Evolutionary conservation across 2,329 filamentous ascomycete genomes (phyloP).

Genomic region (Zymoseptoria passerinii): DNA sequence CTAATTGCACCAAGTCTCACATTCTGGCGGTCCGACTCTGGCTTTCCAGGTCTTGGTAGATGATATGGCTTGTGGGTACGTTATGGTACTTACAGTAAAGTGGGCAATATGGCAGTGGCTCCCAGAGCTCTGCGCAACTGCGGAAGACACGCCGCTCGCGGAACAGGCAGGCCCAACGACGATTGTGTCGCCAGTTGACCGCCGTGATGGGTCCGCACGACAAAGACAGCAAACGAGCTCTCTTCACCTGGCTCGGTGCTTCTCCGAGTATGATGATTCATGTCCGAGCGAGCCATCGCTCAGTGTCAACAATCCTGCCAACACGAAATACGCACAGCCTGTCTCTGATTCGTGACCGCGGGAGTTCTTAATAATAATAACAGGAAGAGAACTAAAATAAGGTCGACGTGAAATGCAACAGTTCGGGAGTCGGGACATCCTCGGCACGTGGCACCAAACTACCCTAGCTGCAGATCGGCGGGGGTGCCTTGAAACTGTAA

Average conservation of each 20-base stretch:
- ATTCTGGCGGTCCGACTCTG: neutral
- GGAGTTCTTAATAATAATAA: neutral
- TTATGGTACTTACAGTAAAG: neutral
- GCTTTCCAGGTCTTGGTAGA: neutral
- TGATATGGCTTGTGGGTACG: neutral
- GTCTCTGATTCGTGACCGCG: neutral
- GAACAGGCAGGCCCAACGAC: neutral
- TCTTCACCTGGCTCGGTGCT: neutral
- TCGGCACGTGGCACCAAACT: neutral
- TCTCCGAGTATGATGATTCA: neutral
- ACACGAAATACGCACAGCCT: neutral
- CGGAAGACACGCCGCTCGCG: neutral
- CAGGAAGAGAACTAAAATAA: neutral
- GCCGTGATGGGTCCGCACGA: neutral
- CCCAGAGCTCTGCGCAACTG: neutral
- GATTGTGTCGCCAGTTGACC: neutral
- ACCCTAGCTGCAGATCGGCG: neutral
- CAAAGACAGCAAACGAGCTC: neutral
- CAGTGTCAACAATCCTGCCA: neutral
- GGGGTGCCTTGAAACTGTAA: neutral
- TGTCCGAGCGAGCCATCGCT: neutral
- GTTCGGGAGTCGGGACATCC: neutral
- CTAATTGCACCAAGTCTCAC: neutral
- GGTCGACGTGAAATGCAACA: neutral
- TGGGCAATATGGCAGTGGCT: neutral